Percentiles rank a stretch among this genome's conserved stretches.
Conservation (phyloP, 192 early-diverging fungal species). For the Backusella tarrabulga region DNA sequence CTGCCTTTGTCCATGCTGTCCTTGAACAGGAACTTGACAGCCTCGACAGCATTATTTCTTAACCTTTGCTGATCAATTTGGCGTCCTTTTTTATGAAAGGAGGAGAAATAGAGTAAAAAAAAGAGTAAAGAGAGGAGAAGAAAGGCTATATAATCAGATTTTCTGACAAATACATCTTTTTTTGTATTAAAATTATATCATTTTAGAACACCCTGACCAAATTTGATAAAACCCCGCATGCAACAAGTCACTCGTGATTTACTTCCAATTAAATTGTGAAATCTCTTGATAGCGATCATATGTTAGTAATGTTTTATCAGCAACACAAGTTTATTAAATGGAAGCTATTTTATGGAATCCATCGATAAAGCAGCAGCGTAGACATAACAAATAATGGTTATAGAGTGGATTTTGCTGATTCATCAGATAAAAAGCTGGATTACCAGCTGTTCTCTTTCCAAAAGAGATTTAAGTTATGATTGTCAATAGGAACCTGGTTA, state of each 20-base stretch:
- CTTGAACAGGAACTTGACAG: not conserved
- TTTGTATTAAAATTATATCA: conserved; percentile 10
- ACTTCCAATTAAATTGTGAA: not conserved
- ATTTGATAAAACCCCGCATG: conserved; percentile 1
- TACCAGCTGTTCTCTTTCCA: not conserved
- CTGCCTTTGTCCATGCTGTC: not conserved
- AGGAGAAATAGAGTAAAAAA: not conserved
- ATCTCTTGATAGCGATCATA: not conserved
- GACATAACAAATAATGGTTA: not conserved
- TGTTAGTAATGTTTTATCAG: not conserved
- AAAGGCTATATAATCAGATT: not conserved
- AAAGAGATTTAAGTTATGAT: no score
- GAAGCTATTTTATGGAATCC: no score
- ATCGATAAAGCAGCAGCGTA: not conserved
- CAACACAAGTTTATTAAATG: no score
- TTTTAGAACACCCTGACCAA: not conserved
- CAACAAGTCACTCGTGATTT: not conserved
- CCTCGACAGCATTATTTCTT: not conserved
- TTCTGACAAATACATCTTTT: not conserved
- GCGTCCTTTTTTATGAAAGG: not conserved
- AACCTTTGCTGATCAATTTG: not conserved
- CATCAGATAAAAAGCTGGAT: not conserved
- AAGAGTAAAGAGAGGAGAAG: not conserved
- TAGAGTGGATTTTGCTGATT: not conserved
- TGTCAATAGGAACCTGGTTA: not conserved